Evolutionary conservation across 176 grass and related monocot species (phyloP).

Genomic region (Ampelocalamus luodianensis): DNA sequence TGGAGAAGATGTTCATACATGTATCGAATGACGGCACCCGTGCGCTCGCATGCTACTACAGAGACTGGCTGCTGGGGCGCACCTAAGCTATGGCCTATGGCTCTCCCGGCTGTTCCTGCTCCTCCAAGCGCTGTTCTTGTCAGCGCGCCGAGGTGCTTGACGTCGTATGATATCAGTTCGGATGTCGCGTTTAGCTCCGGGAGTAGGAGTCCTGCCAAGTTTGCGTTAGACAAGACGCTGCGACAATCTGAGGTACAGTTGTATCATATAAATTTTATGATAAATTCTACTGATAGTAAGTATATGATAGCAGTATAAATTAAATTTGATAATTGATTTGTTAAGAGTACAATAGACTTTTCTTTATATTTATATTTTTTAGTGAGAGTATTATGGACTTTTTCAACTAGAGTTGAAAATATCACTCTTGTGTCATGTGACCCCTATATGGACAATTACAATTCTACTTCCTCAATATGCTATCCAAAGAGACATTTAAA

Average conservation of each 20-base stretch:
- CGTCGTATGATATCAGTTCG: conserved; percentile 39
- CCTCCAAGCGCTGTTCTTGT: conserved; percentile 42
- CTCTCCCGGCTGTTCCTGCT: conserved; percentile 45
- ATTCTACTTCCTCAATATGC: neutral
- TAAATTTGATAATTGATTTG: no score
- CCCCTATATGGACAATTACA: no score
- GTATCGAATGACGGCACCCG: conserved; percentile 60
- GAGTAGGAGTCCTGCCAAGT: conserved; percentile 22
- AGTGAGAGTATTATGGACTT: no score
- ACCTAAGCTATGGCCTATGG: conserved; percentile 40
- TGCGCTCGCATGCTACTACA: conserved; percentile 76
- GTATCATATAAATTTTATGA: neutral
- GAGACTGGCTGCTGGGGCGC: conserved; percentile 75
- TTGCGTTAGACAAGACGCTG: neutral
- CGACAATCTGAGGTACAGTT: neutral
- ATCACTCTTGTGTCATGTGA: no score
- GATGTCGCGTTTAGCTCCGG: conserved; percentile 52
- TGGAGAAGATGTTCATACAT: conserved; percentile 50
- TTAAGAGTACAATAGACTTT: no score
- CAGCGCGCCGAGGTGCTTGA: neutral
- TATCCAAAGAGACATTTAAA: conserved; percentile 12
- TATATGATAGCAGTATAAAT: no score
- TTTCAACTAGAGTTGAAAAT: no score
- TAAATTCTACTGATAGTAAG: no score
- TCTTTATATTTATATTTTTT: no score